Conservation (phyloP, 2,329 filamentous ascomycete genomes). For the Calonectria henricotiae region DNA sequence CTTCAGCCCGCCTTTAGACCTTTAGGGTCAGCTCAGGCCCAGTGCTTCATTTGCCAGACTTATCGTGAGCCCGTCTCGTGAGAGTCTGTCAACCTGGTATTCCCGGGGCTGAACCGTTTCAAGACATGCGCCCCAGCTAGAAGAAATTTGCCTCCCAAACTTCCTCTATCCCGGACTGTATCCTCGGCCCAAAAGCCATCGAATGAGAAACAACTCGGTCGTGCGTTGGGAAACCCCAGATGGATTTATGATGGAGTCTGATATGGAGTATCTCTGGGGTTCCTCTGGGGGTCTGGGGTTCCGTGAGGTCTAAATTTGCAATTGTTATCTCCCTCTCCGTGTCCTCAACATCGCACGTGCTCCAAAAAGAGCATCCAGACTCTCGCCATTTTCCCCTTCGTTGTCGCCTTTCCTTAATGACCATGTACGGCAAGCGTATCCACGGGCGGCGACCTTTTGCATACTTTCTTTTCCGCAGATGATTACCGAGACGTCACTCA, state of each 20-base stretch:
- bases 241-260: slow-evolving; percentile 28
- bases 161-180: slow-evolving; percentile 47
- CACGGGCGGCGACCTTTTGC: slow-evolving; percentile 45
- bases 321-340: slow-evolving; percentile 31
- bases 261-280: slow-evolving; percentile 17
- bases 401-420: slow-evolving; percentile 19
- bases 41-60: slow-evolving; percentile 41
- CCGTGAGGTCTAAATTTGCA: slow-evolving; percentile 11
- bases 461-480: slow-evolving; percentile 43
- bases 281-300: slow-evolving; percentile 25
- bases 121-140: slow-evolving; percentile 32
- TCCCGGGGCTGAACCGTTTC: slow-evolving; percentile 43
- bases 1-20: slow-evolving; percentile 37
- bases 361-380: slow-evolving; percentile 36
- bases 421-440: slow-evolving; percentile 43
- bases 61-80: slow-evolving; percentile 43
- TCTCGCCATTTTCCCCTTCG: slow-evolving; percentile 30
- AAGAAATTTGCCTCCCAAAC: slow-evolving; percentile 46
- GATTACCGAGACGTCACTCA: slow-evolving; percentile 28
- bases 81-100: slow-evolving; percentile 37
- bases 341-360: slow-evolving; percentile 27
- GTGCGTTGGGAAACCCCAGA: slow-evolving; percentile 8
- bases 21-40: slow-evolving; percentile 35
- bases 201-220: slow-evolving; percentile 19
- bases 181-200: slow-evolving; percentile 40